These are phyloP conservation scores for Blakeslea trispora DNA, from an alignment of 371 early-diverging fungal genomes.

Conservation along the genomic window DNA sequence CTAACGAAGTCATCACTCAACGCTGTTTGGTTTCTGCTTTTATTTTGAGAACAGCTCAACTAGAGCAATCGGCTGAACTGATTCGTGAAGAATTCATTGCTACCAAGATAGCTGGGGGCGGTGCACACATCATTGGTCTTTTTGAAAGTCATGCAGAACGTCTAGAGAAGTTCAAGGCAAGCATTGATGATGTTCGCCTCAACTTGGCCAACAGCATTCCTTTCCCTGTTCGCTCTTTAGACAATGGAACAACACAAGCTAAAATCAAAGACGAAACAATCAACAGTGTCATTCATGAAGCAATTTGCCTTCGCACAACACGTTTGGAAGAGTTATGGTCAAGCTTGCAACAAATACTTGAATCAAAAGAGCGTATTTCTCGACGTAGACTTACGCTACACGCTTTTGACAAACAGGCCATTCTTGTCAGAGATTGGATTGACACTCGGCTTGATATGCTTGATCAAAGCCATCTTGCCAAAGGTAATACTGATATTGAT, in stretches of 20 bases:
- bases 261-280: slow-evolving; percentile 39
- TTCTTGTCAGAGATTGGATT: slow-evolving; percentile 38
- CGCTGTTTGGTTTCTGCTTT: slow-evolving; percentile 39
- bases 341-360: slow-evolving; percentile 33
- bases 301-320: slow-evolving; percentile 27
- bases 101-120: slow-evolving; percentile 10
- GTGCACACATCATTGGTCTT: slow-evolving; percentile 6
- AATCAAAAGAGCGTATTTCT: slow-evolving; percentile 43
- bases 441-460: slow-evolving; percentile 20
- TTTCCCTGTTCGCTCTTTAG: slow-evolving; percentile 31
- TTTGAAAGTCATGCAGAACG: slow-evolving; percentile 26
- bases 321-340: slow-evolving; percentile 34
- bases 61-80: slow-evolving; percentile 46
- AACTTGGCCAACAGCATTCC: slow-evolving; percentile 30
- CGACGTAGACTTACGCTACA: slow-evolving; percentile 36
- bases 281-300: slow-evolving; percentile 40
- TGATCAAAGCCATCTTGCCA: slow-evolving; percentile 11
- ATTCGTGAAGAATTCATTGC: slow-evolving; percentile 49
- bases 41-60: slow-evolving; percentile 31
- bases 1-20: slow-evolving; percentile 44
- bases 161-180: slow-evolving; percentile 32
- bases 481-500: slow-evolving; percentile 9
- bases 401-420: slow-evolving; percentile 33
- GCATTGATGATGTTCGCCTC: slow-evolving; percentile 35
- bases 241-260: slow-evolving; percentile 20